Evolutionary conservation across 73 alveolate species (phyloP), one percentile per base, ranked within the genome.

Genomic region (Symbiodinium natans): DNA sequence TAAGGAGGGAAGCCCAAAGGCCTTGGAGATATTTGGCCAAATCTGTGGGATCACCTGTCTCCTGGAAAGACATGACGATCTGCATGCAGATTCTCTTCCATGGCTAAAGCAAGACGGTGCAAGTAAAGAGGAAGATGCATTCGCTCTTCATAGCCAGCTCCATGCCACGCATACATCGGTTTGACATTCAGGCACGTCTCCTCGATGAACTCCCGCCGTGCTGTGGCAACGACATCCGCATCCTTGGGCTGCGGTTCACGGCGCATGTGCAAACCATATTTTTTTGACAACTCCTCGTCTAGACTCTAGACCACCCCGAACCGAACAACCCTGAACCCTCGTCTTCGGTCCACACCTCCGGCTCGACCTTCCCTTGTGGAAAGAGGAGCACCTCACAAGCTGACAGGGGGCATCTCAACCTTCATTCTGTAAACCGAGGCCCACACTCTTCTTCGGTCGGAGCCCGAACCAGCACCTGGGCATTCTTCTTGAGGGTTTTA

Each of bases 311-410:
- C 21, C 74, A 54, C 21, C 74, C 74, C 74, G 13, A 13, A 54
- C 21, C 74, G 74, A 54, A 54, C 13, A 54, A 21, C 21, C 13
- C 29, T 54, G 74, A n/a, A n/a, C 74, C 74, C 21, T 21, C 21
- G 29, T 54, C 41, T 15, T 23, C 34, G n/a, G 40, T 19, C 92
- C 93, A 17, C 41, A 46, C 93, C 42, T 86, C 93, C 3, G 82
- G 93, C 59, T 86, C 93, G 54, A 82, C 83, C 93, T 86, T 86
- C 93, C 93, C 93, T 86, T 86, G 93, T 86, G 93, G 93, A 86
- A 86, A 86, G 83, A 86, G 93, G 13, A 86, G 93, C 54, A 86
- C 93, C 93, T 86, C 83, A 17, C 0, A 38, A 38, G 27, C 1
- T 6, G 39, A 19, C 31, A 68, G 23, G 38, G 36, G 31, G 19